Base-by-base conservation (phyloP, 148 eudicot species). In the Rhododendron molle region DNA sequence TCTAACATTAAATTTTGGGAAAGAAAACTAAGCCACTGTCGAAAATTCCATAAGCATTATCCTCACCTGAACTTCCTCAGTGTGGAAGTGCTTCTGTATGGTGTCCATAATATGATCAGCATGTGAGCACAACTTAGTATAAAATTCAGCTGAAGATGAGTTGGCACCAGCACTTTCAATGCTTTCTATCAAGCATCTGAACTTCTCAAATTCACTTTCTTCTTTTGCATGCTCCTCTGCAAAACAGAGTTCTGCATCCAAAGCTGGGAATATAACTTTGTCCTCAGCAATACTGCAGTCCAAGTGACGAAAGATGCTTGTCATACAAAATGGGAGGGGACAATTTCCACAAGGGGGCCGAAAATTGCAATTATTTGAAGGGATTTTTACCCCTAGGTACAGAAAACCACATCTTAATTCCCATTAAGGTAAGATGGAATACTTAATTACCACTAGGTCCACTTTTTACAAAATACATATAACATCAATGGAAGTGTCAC, bases 151-250 rank as follows among this genome's bases (percentile, higher is more conserved):
- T 76, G 93, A 90, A 80, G 94, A 91, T 78, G 95, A 95, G 87
- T 92, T 94, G 76, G 92, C 94, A 78, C 96, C 97, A 79, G 91
- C 90, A 88, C 89, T 91, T 81, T 96, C 93, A 85, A 96, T 94
- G 88, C 87, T 94, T 91, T 94, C 99, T 86, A 96, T 94, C 85
- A 95, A 89, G 87, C 93, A 92, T 89, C 99, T 92, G 73, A 95
- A 93, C 88, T 94, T 95, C 89, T 94, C 93, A 88, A 96, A 95
- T 88, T 95, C 90, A 82, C 89, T 89, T 90, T 96, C 99, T 91
- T 93, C 99, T 91, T 93, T 98, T 58, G 98, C 98, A 92, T 95
- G 99, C 93, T 96, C 99, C 89, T 95, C 92, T 32, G 94, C 93
- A 76, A 96, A 95, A 83, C 95, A 96, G 78, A 95, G 93, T 84